These are phyloP conservation scores for Cornus suecica DNA, from an alignment of 148 eudicot genomes.

Conservation along the genomic window DNA sequence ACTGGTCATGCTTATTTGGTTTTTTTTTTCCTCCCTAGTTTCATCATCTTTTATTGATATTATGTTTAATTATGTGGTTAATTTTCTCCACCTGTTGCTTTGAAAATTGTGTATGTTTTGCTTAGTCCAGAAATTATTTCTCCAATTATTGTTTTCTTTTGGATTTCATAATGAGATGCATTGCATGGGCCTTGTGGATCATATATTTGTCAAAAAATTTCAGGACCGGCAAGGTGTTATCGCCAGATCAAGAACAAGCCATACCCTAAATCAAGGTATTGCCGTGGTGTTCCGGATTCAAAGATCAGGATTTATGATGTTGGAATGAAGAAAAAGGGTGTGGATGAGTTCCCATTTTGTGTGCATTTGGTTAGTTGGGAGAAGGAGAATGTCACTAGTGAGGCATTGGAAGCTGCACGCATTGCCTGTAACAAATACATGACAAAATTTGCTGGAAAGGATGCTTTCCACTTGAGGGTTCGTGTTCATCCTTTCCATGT, in stretches of 20 bases:
- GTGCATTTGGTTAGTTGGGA: slow-evolving; percentile 57
- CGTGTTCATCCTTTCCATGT: slow-evolving; percentile 70
- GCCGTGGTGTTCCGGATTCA: slow-evolving; percentile 59
- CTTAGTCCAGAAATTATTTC: no score
- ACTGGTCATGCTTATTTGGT: no score
- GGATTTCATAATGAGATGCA: not conserved
- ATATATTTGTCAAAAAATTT: not conserved
- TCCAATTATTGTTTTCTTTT: not conserved
- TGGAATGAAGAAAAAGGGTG: slow-evolving; percentile 58
- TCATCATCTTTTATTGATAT: no score
- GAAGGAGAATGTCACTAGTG: slow-evolving; percentile 57
- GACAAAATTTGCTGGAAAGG: slow-evolving; percentile 63
- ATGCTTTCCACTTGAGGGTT: slow-evolving; percentile 56
- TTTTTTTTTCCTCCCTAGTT: no score
- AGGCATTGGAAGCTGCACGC: slow-evolving; percentile 60
- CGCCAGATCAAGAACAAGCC: slow-evolving; percentile 59
- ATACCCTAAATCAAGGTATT: slow-evolving; percentile 46
- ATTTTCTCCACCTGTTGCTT: no score
- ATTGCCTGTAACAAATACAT: slow-evolving; percentile 63
- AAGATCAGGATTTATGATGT: slow-evolving; percentile 57
- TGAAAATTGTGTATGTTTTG: no score
- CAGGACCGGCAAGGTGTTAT: slow-evolving; percentile 60
- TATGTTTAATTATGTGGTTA: no score
- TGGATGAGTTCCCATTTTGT: slow-evolving; percentile 54
- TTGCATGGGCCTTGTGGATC: not conserved